Conservation (phyloP, 768 basidiomycete genomes). For the Boletus reticuloceps region DNA sequence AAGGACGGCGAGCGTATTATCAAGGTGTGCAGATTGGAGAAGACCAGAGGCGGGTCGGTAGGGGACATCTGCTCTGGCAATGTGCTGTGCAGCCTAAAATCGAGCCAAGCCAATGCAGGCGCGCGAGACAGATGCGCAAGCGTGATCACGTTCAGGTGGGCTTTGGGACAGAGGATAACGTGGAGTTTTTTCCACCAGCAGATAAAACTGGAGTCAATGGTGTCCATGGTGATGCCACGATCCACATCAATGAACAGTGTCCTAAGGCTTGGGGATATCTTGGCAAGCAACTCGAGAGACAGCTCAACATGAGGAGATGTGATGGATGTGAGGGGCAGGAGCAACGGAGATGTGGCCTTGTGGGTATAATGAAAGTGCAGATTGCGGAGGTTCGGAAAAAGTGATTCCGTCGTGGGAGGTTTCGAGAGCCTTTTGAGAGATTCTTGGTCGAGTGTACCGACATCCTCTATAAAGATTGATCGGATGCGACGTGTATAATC, state of each 20-base stretch:
- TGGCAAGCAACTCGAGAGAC: too few species aligned
- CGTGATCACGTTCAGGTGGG: not conserved
- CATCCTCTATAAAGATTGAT: not conserved
- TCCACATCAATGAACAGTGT: too few species aligned
- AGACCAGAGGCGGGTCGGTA: not conserved
- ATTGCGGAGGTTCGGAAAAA: not conserved
- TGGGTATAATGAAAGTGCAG: too few species aligned
- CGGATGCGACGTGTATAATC: not conserved
- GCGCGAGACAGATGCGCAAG: not conserved
- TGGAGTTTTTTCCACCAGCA: not conserved
- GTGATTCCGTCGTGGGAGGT: not conserved
- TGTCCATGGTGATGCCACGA: too few species aligned
- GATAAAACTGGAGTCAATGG: not conserved
- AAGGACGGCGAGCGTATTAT: not conserved
- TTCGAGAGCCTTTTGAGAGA: not conserved
- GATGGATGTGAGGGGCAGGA: not conserved
- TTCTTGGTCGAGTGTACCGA: not conserved
- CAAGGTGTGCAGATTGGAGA: not conserved
- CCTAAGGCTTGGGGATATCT: too few species aligned
- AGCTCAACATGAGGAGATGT: too few species aligned
- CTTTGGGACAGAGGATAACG: not conserved
- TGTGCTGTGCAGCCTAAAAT: not conserved
- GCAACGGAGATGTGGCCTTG: too few species aligned
- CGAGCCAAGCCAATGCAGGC: not conserved
- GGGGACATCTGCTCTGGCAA: not conserved